phyloP scores from a whole-genome alignment of 768 basidiomycete species.

The Rhodotorula taiwanensis region DNA sequence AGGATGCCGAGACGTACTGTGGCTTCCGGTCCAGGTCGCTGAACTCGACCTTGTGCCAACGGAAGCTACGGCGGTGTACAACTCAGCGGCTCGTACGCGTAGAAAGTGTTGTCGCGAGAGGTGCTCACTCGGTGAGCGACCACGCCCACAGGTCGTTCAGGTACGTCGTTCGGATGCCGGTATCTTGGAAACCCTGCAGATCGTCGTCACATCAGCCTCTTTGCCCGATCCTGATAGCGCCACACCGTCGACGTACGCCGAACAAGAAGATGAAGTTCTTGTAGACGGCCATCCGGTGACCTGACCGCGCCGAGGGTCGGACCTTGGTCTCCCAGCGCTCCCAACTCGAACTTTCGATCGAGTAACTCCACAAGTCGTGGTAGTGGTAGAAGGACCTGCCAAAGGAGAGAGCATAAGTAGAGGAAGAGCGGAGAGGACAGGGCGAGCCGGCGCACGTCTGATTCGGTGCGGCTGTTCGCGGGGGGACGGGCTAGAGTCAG shows the following conservation, averaged over 20 bases:
- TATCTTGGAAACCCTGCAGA: slow-evolving; percentile 67
- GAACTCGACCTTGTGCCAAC: slow-evolving; percentile 72
- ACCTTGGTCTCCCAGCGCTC: slow-evolving; percentile 81
- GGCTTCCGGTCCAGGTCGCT: slow-evolving; percentile 65
- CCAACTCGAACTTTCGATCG: slow-evolving; percentile 70
- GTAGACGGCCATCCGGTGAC: slow-evolving; percentile 86
- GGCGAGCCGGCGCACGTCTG: slow-evolving; percentile 4
- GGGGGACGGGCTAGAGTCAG: too few relatives aligned
- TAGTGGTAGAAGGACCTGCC: slow-evolving; percentile 61
- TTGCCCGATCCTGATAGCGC: not conserved
- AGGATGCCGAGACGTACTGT: slow-evolving; percentile 51
- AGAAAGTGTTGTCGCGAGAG: not conserved
- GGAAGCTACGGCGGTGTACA: slow-evolving; percentile 49
- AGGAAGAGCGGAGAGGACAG: slow-evolving; percentile 65
- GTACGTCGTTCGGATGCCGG: slow-evolving; percentile 58
- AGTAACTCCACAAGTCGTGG: slow-evolving; percentile 76
- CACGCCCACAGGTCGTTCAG: slow-evolving; percentile 86
- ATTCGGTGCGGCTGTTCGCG: slow-evolving; percentile 33
- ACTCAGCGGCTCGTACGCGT: not conserved
- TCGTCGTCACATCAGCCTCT: not conserved
- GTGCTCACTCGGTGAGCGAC: slow-evolving; percentile 54
- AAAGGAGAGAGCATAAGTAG: slow-evolving; percentile 62
- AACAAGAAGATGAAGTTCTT: slow-evolving; percentile 80
- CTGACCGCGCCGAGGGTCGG: slow-evolving; percentile 70
- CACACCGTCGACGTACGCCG: slow-evolving; percentile 46